These are phyloP conservation scores for Xylaria acuta DNA, from an alignment of 495 filamentous ascomycete species.

Conservation along the genomic window DNA sequence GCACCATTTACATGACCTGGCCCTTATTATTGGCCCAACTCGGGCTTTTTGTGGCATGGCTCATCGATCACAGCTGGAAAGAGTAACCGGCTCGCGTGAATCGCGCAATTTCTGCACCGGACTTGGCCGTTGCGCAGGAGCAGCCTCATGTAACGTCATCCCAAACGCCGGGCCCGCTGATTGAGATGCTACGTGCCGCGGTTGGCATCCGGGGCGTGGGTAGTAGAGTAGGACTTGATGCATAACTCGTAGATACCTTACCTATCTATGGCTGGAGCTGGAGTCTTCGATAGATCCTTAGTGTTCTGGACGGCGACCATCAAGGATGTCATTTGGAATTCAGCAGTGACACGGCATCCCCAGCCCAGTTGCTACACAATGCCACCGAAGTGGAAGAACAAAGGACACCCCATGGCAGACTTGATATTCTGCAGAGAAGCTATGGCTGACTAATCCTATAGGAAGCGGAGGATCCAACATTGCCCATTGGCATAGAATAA, in stretches of 20 bases:
- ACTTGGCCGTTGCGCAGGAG: conserved; percentile 14
- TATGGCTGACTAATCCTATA: conserved; percentile 7
- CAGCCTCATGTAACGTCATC: conserved; percentile 25
- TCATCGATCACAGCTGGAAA: not conserved
- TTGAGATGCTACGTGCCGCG: conserved; percentile 1
- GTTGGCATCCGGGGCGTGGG: conserved; percentile 1
- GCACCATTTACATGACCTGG: not conserved
- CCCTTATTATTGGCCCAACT: not conserved
- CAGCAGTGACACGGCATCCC: not conserved
- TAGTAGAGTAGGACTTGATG: conserved; percentile 16
- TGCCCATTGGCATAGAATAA: not conserved
- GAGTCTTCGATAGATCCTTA: not conserved
- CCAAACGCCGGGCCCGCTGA: conserved; percentile 4
- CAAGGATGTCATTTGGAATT: conserved; percentile 11
- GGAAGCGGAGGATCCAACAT: not conserved
- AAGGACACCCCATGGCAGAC: not conserved
- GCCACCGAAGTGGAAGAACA: not conserved
- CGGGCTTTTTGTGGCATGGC: not conserved
- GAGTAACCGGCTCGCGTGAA: not conserved
- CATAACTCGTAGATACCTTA: not conserved
- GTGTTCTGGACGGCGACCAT: not conserved
- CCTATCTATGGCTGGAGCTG: not conserved
- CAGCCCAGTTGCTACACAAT: not conserved
- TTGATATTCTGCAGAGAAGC: not conserved
- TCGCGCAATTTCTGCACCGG: conserved; percentile 11